phyloP scores from a whole-genome alignment of 352 stramenopile genomes.

The Stephanocyclus meneghinianus region DNA sequence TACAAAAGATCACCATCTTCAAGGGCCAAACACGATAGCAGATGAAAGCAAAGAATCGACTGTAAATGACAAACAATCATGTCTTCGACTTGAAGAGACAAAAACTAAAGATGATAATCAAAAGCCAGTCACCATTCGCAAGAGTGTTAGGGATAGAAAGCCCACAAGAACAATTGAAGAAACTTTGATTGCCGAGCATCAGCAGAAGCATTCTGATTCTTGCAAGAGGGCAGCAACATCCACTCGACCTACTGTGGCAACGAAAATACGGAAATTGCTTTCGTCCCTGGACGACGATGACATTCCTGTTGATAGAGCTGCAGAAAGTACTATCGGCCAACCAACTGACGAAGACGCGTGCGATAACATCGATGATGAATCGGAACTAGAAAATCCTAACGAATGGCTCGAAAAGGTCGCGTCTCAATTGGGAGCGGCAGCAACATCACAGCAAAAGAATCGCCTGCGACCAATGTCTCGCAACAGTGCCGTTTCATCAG shows the following conservation, averaged over 20 bases:
- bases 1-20: neutral
- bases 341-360: neutral
- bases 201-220: conserved; percentile 4
- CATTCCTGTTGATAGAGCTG: conserved; percentile 44
- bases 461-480: conserved; percentile 4
- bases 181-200: conserved; percentile 16
- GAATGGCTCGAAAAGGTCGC: conserved; percentile 44
- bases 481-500: neutral
- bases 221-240: neutral
- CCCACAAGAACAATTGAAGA: conserved; percentile 25
- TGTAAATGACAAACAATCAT: neutral
- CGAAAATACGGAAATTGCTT: conserved; percentile 23
- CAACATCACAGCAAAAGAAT: conserved; percentile 13
- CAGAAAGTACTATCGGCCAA: conserved; percentile 19
- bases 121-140: conserved; percentile 4
- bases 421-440: conserved; percentile 26
- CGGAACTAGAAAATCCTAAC: conserved; percentile 10
- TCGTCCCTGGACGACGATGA: conserved; percentile 26
- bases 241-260: neutral
- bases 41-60: conserved; percentile 2
- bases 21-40: neutral
- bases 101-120: neutral
- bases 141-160: conserved; percentile 17
- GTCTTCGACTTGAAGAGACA: neutral
- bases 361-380: conserved; percentile 9